A percentile compares a stretch with the other conserved stretches of the same genome.
Conservation (phyloP, 2,329 filamentous ascomycete genomes). For the Epichloe amarillans region DNA sequence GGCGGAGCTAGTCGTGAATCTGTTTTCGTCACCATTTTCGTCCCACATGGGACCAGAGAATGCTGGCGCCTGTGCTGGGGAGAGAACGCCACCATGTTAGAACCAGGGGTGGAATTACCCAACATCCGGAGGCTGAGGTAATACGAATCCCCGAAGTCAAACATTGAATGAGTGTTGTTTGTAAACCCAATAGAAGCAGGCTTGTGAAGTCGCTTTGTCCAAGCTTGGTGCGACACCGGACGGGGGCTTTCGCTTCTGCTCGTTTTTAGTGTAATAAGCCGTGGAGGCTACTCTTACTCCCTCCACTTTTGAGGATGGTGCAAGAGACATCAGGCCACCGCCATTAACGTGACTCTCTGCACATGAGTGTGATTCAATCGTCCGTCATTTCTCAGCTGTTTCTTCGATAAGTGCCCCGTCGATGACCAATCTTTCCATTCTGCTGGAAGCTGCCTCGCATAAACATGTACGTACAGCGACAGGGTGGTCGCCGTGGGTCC, state of each 20-base stretch:
- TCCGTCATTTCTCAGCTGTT: neutral
- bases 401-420: neutral
- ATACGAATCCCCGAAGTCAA: neutral
- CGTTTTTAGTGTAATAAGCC: too few species aligned
- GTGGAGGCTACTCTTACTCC: too few species aligned
- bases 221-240: neutral
- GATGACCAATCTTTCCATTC: constrained; percentile 4
- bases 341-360: too few species aligned
- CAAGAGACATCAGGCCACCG: too few species aligned
- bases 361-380: neutral
- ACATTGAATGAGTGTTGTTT: neutral
- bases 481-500: neutral
- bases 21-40: neutral
- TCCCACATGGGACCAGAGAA: neutral
- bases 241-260: neutral
- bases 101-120: neutral
- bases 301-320: too few species aligned
- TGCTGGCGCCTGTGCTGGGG: neutral
- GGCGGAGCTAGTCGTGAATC: neutral
- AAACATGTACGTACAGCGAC: neutral
- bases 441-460: constrained; percentile 4
- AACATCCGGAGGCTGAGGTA: constrained; percentile 1
- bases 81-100: neutral
- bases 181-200: neutral
- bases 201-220: neutral